phyloP scores from a whole-genome alignment of 2,329 filamentous ascomycete genomes.

The Stagonosporopsis rhizophila region DNA sequence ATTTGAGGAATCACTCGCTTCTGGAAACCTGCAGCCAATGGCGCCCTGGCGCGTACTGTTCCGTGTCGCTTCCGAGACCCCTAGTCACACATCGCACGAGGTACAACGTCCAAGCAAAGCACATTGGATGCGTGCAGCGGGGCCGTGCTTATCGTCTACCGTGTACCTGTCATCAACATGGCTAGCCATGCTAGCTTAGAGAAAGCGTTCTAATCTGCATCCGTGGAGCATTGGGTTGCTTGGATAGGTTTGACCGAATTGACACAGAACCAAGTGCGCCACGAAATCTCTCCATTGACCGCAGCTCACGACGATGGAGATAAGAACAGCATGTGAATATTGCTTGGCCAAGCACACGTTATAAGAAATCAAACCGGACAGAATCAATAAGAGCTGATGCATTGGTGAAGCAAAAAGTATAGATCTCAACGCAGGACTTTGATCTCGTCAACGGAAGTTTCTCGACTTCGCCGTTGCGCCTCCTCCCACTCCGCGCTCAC shows the following conservation, averaged over 20 bases:
- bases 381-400: neutral
- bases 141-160: neutral
- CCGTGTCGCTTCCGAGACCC: conserved; percentile 15
- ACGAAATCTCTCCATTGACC: neutral
- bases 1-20: conserved; percentile 1
- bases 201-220: neutral
- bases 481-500: conserved; percentile 47
- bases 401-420: neutral
- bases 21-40: conserved; percentile 18
- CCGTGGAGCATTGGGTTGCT: neutral
- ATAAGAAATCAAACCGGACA: neutral
- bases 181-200: neutral
- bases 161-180: conserved; percentile 11
- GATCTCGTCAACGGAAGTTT: conserved; percentile 32
- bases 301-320: neutral
- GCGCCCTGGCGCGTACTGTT: conserved; percentile 3
- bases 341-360: neutral
- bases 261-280: neutral
- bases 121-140: conserved; percentile 15
- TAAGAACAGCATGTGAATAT: no score
- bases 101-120: conserved; percentile 18
- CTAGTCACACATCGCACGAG: conserved; percentile 11
- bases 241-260: neutral
- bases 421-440: conserved; percentile 22
- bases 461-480: conserved; percentile 26